A percentile compares a stretch with the other conserved stretches of the same genome.
Evolutionary conservation across 805 yeast genomes (phyloP).

Genomic region (Nadsonia fulvescens): DNA sequence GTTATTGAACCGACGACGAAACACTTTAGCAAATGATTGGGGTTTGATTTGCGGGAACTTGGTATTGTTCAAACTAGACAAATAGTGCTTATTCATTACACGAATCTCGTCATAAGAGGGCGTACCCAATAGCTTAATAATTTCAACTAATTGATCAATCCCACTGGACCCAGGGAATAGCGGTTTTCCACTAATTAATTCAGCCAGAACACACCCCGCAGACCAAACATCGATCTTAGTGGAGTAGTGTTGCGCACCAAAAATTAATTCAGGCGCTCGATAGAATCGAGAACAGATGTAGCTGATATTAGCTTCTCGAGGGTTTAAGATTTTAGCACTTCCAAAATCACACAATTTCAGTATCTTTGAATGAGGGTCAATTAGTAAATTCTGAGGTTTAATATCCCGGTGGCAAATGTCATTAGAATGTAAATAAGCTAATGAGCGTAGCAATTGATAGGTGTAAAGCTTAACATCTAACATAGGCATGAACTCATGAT

Average conservation of each 20-base stretch:
- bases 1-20: constrained; percentile 61
- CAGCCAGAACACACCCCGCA: constrained; percentile 87
- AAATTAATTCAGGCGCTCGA: constrained; percentile 91
- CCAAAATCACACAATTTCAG: constrained; percentile 93
- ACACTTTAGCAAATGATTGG: constrained; percentile 40
- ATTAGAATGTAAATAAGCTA: constrained; percentile 53
- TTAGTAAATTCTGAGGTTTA: constrained; percentile 62
- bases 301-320: constrained; percentile 83
- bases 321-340: constrained; percentile 78
- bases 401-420: constrained; percentile 69
- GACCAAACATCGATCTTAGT: constrained; percentile 96
- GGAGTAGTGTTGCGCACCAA: constrained; percentile 91
- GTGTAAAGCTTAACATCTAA: constrained; percentile 75
- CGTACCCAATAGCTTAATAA: constrained; percentile 87
- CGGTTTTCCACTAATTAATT: constrained; percentile 84
- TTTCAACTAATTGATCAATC: constrained; percentile 91
- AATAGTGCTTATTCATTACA: constrained; percentile 89
- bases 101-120: constrained; percentile 87
- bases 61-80: too few relatives aligned
- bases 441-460: constrained; percentile 62
- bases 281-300: constrained; percentile 92
- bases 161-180: constrained; percentile 95
- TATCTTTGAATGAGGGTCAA: constrained; percentile 50
- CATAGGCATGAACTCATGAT: constrained; percentile 62
- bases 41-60: constrained; percentile 56